Conservation (phyloP, 768 basidiomycete species). For the Rhizopogon vesiculosus region DNA sequence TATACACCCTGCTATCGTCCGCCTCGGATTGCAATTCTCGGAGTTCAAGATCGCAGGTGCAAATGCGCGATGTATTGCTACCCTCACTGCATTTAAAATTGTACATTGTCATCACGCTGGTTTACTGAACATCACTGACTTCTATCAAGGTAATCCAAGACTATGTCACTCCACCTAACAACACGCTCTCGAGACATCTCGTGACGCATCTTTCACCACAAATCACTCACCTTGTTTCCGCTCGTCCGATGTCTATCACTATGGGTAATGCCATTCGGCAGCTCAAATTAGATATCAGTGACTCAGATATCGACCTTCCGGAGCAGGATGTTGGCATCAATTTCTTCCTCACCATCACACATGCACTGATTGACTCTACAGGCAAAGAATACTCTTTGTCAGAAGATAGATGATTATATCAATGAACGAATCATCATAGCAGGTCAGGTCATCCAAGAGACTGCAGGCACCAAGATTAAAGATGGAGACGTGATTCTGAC, state of each 20-base stretch:
- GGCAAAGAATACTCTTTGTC: slow-evolving; percentile 84
- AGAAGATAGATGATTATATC: slow-evolving; percentile 89
- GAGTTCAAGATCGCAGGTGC: slow-evolving; percentile 92
- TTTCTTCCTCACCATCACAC: background rate
- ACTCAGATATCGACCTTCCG: slow-evolving; percentile 86
- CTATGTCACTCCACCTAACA: slow-evolving; percentile 83
- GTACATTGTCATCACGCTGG: slow-evolving; percentile 39
- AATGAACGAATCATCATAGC: slow-evolving; percentile 91
- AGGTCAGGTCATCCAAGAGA: slow-evolving; percentile 87
- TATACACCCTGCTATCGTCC: slow-evolving; percentile 85
- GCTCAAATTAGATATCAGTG: slow-evolving; percentile 92
- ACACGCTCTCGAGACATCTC: slow-evolving; percentile 84
- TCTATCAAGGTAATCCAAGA: slow-evolving; percentile 76
- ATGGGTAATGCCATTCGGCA: slow-evolving; percentile 95
- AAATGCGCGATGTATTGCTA: slow-evolving; percentile 93
- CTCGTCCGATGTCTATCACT: slow-evolving; percentile 86
- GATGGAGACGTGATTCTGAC: slow-evolving; percentile 91
- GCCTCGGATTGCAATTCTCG: slow-evolving; percentile 85
- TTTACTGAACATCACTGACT: background rate
- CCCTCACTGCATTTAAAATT: slow-evolving; percentile 85
- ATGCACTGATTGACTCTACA: slow-evolving; percentile 23
- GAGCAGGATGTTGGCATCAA: slow-evolving; percentile 79
- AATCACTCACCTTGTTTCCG: slow-evolving; percentile 84
- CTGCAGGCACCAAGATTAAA: slow-evolving; percentile 89
- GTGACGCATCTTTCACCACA: slow-evolving; percentile 91